Evolutionary conservation across 225 moss, liverwort and hornwort genomes (phyloP), one percentile per base, ranked within the genome.

Genomic region (Lunularia cruciata): DNA sequence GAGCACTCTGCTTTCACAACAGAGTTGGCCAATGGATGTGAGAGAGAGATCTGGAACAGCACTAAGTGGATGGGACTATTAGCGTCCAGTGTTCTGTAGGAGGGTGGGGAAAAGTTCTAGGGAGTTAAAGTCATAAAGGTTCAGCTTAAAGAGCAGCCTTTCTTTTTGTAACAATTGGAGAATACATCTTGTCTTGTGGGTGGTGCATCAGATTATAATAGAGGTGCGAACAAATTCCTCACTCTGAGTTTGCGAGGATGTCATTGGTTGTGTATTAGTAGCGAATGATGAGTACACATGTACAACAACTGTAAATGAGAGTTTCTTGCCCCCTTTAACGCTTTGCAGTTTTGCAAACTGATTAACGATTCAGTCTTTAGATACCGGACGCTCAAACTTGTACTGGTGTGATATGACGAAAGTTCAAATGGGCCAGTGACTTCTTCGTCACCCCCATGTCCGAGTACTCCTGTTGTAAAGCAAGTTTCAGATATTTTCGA

Each of bases 21-120:
- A 65, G 6, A 40, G 58, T 58, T 74, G 73, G 81, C 81, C 76
- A 14, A 64, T 70, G 65, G 70, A 60, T 65, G 55, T 52, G 13
- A 54, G 73, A 62, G 81, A 77, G 32, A 73, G 77, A 77, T 74
- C 73, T 32, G 73, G 68, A 61, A 77, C 81, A 74, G 81, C 77
- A 34, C 60, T 81, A 8, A 35, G 65, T 60, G 77, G 81, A 36
- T 81, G 81, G 81, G 76, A 76, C 36, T 69, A 42, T 27, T 81
- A 53, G 57, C n/a, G 5, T 49, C 67, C 32, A 67, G 49, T 65
- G 16, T 47, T 67, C 35, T 35, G 22, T 23, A 67, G 23, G 49
- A 34, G 19, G 51, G 48, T 51, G 49, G 35, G 59, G 20, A 60
- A 64, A 64, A 30, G 18, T 43, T 13, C 26, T 13, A 14, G 18